Evolutionary conservation across 257 asterid species (phyloP), one percentile per base, ranked within the genome.

Genomic region (Solanum sparsipilum): DNA sequence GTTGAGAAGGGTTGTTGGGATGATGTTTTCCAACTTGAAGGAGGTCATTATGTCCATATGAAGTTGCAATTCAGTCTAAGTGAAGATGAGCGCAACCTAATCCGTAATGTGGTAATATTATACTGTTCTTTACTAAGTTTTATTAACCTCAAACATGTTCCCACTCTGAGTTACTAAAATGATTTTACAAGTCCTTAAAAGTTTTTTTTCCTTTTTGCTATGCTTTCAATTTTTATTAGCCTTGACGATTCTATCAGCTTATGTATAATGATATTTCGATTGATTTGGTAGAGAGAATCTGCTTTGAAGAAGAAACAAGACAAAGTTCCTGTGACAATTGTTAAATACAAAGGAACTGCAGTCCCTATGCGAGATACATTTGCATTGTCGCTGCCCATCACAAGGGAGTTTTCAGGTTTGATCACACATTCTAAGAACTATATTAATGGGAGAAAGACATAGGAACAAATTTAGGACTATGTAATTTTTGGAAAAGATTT

Each of bases 1-100:
- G 95, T 97, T 34, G 96, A 97, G 95, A 97, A 95, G 93, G 98
- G 94, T n/a, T 89, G 56, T 74, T 96, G 98, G 98, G 97, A 97
- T 81, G 98, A 96, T 52, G 92, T 89, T 87, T 95, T 95, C 87
- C 89, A 92, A 71, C 89, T 97, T 73, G 92, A 91, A 86, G 96
- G 95, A 83, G 92, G 96, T 79, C 96, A 98, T 12, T 89, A 91
- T 56, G 98, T 94, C 86, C 99, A 93, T 91, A 89, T 97, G 98
- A 94, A 96, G 91, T 84, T 96, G 90, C 94, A 88, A 41, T 95
- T 97, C 84, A 31, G 90, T 91, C 96, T 97, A 89, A 97, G 88
- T 84, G 96, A 96, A 31, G 98, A 92, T 87, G 98, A 97, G 2
- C 94, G 95, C 34, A 87, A 86, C 48, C 98, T 96, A 65, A 90